Evolutionary conservation across 495 filamentous ascomycete species (phyloP), one percentile per base, ranked within the genome.

Genomic region (Hyaloscypha bicolor): DNA sequence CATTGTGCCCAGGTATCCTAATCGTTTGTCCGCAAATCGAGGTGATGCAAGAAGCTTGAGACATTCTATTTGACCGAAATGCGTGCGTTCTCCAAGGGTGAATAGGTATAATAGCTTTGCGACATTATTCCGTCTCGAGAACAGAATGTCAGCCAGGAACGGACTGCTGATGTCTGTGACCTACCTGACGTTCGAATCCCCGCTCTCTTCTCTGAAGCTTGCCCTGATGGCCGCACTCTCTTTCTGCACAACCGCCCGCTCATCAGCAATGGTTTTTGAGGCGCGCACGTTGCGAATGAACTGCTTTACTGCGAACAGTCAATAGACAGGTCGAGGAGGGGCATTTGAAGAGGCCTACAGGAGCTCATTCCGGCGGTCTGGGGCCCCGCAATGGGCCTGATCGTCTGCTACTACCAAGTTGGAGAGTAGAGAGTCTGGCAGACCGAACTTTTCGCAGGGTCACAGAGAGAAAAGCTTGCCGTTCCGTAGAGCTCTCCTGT

Each of bases 11-110:
- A 99, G 81, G 77, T 99, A 97, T 30, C 95, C 95, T 74, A 99
- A 79, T 52, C 95, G 89, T 81, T 99, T 99, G 84, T 99, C 95
- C 70, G 96, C 95, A 77, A 99, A 99, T 48, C 94, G 91, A 66
- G 96, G 94, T 12, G 96, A 98, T 63, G 95, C 95, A 21, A 99
- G 87, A 55, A 99, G 85, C 79, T 98, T 99, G 75, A 99, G 85
- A 79, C 95, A 99, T 89, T 99, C 95, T 79, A 99, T 98, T 82
- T 99, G 95, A 61, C 95, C 95, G 76, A 99, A 99, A 81, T 99
- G 95, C 67, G 95, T 99, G 66, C 95, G 86, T 78, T 99, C 95
- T 64, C 95, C 95, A n/a, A 99, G 86, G 2, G 95, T 99, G 77
- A 99, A 99, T 61, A 99, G 92, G 74, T 99, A 99, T 48, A 99